Conservation (phyloP, 495 filamentous ascomycete species). For the Chaetomium fimeti region DNA sequence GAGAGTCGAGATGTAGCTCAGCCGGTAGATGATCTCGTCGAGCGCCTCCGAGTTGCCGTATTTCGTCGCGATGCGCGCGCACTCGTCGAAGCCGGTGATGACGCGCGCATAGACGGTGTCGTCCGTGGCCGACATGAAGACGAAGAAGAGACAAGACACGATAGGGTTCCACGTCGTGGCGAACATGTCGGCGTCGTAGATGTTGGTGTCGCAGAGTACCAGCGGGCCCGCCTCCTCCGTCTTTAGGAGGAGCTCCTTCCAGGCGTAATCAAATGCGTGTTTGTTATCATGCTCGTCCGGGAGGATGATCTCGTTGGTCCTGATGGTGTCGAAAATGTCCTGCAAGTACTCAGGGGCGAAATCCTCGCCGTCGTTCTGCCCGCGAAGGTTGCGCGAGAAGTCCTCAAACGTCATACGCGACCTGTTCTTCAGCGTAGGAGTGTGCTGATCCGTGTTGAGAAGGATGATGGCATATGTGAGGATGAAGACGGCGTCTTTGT, state of each 20-base stretch:
- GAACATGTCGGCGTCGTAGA: constrained; percentile 97
- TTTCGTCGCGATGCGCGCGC: constrained; percentile 85
- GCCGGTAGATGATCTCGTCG: constrained; percentile 84
- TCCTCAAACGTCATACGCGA: constrained; percentile 78
- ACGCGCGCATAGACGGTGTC: constrained; percentile 95
- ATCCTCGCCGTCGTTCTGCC: constrained; percentile 80
- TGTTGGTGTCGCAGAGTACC: constrained; percentile 82
- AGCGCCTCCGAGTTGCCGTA: constrained; percentile 81
- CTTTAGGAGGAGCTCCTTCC: constrained; percentile 90
- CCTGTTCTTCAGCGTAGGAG: constrained; percentile 78
- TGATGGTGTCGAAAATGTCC: constrained; percentile 87
- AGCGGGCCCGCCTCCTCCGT: constrained; percentile 71
- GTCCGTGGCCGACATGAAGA: constrained; percentile 98
- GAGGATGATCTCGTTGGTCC: constrained; percentile 88
- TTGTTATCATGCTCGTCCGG: constrained; percentile 97
- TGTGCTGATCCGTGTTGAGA: constrained; percentile 93
- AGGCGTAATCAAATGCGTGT: constrained; percentile 94
- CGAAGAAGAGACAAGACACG: constrained; percentile 91
- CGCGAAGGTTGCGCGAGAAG: constrained; percentile 84
- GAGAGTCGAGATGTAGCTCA: constrained; percentile 87
- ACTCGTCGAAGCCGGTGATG: constrained; percentile 92
- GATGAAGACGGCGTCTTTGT: constrained; percentile 86
- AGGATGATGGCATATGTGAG: constrained; percentile 96
- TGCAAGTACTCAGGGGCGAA: constrained; percentile 85
- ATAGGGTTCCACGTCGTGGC: constrained; percentile 93